phyloP scores from a whole-genome alignment of 257 asterid genomes.

The Gentiana macrophylla region DNA sequence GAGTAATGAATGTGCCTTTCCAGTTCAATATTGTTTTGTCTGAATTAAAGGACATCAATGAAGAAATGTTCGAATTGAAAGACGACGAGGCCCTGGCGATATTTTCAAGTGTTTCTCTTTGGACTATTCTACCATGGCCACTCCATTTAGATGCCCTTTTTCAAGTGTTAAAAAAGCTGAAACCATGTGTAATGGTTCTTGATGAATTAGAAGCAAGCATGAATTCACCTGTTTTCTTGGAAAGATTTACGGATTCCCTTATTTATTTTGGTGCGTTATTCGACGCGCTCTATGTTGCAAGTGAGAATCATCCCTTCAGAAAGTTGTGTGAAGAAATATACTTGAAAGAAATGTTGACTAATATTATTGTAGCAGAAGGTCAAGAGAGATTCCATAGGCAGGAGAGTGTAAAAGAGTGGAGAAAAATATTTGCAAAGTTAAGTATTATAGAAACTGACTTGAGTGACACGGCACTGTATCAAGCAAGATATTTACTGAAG shows the following conservation, averaged over 20 bases:
- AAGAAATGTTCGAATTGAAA: slow-evolving; percentile 21
- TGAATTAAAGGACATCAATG: slow-evolving; percentile 19
- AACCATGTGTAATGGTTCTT: slow-evolving; percentile 25
- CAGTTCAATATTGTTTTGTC: slow-evolving; percentile 6
- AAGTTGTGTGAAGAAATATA: slow-evolving; percentile 20
- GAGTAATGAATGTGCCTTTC: slow-evolving; percentile 19
- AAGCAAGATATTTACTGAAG: too few relatives aligned
- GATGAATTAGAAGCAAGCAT: slow-evolving; percentile 24
- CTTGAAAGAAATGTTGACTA: slow-evolving; percentile 22
- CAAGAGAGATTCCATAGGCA: too few relatives aligned
- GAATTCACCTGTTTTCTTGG: slow-evolving; percentile 11
- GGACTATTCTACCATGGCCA: slow-evolving; percentile 15
- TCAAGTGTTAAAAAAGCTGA: slow-evolving; percentile 14
- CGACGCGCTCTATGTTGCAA: slow-evolving; percentile 16
- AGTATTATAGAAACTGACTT: too few relatives aligned
- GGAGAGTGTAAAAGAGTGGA: too few relatives aligned
- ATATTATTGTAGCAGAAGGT: slow-evolving; percentile 5
- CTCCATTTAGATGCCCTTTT: slow-evolving; percentile 13
- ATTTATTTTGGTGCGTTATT: slow-evolving; percentile 15
- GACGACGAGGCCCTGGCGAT: slow-evolving; percentile 25
- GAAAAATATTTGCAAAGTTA: too few relatives aligned
- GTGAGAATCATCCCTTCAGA: slow-evolving; percentile 13
- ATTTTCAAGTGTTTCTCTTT: slow-evolving; percentile 13
- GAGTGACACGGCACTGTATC: too few relatives aligned
- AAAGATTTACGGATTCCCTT: slow-evolving; percentile 20